Evolutionary conservation across 257 asterid species (phyloP), one percentile per base, ranked within the genome.

Genomic region (Salvia splendens): DNA sequence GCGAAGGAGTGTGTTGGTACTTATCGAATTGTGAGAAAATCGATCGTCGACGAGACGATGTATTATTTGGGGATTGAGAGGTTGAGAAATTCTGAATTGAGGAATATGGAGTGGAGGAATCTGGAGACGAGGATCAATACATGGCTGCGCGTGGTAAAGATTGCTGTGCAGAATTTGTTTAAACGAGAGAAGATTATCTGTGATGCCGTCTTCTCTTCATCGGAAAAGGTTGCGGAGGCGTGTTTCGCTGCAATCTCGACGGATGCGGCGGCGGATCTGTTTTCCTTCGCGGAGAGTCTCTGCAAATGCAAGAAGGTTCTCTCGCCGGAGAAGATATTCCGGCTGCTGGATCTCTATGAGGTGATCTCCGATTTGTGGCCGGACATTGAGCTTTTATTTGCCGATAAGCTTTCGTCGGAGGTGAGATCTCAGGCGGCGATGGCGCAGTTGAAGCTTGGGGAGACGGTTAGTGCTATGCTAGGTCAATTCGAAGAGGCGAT

Each of bases 261-360:
- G 36, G 95, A 87, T 1, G 82, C 84, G 3, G 94, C 95, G 2
- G 5, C 83, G 3, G 77, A 51, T 2, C 33, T 91, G 20, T 79
- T 91, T 6, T 49, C 49, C 1, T 91, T 89, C 41, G 82, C 92
- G 0, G 92, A 85, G 60, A 72, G 67, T 41, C 78, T 79, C 43
- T 87, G 85, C 0, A 84, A 79, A 61, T 69, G 78, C 63, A 91
- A 83, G 79, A 86, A 86, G 24, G 58, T 80, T 17, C 28, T 65
- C 11, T 83, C 97, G 12, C 89, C 93, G 8, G 95, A 89, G 80
- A 91, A 86, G 42, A 78, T 85, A 64, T 89, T 91, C 79, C 83
- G 92, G 40, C 76, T 83, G 1, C 72, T 91, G n/a, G 98, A 91
- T 53, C 74, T 85, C 3, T 89, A 83, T 80, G 91, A 87, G 63